These are phyloP conservation scores for Phytophthora constricta DNA, from an alignment of 352 stramenopile species.

Conservation along the genomic window DNA sequence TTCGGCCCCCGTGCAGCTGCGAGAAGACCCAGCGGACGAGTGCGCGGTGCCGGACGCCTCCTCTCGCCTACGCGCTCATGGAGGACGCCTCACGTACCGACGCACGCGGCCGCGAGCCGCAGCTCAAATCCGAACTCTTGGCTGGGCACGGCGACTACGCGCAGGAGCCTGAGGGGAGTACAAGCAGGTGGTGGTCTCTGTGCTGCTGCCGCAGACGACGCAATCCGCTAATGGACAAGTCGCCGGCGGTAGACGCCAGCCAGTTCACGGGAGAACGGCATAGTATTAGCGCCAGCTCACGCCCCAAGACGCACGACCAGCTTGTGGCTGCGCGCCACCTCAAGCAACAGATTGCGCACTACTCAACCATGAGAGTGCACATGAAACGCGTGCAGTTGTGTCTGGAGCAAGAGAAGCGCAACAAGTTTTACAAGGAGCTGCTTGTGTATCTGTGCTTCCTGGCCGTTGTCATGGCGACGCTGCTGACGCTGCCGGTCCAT, in stretches of 20 bases:
- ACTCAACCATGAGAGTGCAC: conserved; percentile 85
- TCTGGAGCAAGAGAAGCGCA: conserved; percentile 83
- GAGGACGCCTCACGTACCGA: conserved; percentile 20
- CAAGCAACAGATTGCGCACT: conserved; percentile 66
- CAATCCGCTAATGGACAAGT: conserved; percentile 3
- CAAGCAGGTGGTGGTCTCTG: conserved; percentile 22
- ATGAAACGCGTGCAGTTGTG: conserved; percentile 87
- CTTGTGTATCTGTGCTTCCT: conserved; percentile 80
- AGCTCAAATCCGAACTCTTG: conserved; percentile 36
- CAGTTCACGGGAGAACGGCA: conserved; percentile 19
- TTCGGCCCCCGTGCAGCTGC: conserved; percentile 23
- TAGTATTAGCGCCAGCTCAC: conserved; percentile 21
- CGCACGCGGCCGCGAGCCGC: conserved; percentile 10
- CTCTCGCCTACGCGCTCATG: conserved; percentile 40
- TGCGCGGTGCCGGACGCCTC: conserved; percentile 23
- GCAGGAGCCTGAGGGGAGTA: conserved; percentile 11
- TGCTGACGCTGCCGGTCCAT: conserved; percentile 73
- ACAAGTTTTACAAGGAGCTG: conserved; percentile 85
- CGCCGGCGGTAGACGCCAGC: conserved; percentile 20
- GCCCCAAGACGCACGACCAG: conserved; percentile 45
- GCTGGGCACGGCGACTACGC: conserved; percentile 19
- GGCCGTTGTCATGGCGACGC: conserved; percentile 59
- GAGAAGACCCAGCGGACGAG: conserved; percentile 20
- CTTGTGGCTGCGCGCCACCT: conserved; percentile 44
- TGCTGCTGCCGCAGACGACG: conserved; percentile 21